Conservation (phyloP, 1,139 yeast genomes). For the Saccharomyces hybrid region DNA sequence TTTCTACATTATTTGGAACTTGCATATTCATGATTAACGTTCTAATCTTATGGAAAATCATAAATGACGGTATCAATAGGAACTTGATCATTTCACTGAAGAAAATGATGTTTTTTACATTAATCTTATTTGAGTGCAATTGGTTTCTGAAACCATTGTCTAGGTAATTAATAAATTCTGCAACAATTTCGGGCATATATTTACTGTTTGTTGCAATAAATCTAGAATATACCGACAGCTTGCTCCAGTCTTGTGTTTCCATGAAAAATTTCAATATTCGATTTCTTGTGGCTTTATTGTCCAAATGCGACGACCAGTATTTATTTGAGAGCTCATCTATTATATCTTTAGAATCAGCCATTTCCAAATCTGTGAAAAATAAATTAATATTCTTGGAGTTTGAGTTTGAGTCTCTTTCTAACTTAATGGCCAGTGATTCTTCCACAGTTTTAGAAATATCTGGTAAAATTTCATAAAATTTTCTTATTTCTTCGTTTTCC, state of each 20-base stretch:
- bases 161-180: conserved; percentile 47
- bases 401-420: conserved; percentile 4
- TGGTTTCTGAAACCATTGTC: conserved; percentile 58
- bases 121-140: conserved; percentile 45
- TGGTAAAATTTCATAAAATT: conserved; percentile 52
- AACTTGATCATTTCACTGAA: conserved; percentile 75
- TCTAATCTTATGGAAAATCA: conserved; percentile 65
- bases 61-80: conserved; percentile 61
- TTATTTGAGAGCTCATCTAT: conserved; percentile 50
- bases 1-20: conserved; percentile 56
- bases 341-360: conserved; percentile 40
- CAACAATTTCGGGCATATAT: conserved; percentile 45
- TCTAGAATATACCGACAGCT: conserved; percentile 47
- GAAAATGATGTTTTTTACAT: conserved; percentile 52
- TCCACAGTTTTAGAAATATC: conserved; percentile 23
- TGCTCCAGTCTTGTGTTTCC: conserved; percentile 39
- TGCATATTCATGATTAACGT: conserved; percentile 46
- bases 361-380: conserved; percentile 42
- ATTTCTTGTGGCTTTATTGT: conserved; percentile 68
- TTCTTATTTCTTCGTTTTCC: conserved; percentile 58
- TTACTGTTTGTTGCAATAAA: conserved; percentile 56
- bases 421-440: conserved; percentile 3
- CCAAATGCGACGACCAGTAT: conserved; percentile 47
- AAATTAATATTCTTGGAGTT: conserved; percentile 39
- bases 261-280: conserved; percentile 52